A percentile compares a stretch with the other conserved stretches of the same genome.
These are phyloP conservation scores for Trichosanthes cucumerina DNA, from an alignment of 306 rosid genomes.

Conservation along the genomic window DNA sequence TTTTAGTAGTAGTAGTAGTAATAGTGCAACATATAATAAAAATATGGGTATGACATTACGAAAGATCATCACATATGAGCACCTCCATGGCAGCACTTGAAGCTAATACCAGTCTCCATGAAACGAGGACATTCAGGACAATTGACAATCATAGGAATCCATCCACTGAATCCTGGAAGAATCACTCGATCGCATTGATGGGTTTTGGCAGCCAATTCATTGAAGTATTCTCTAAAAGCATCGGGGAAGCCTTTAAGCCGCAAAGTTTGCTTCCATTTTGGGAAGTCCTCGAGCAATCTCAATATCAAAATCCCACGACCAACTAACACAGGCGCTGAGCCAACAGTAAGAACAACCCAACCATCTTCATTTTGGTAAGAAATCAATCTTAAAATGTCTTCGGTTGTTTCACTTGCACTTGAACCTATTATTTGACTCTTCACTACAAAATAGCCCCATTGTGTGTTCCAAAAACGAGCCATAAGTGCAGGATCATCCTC, in stretches of 20 bases:
- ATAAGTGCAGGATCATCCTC: constrained; percentile 21
- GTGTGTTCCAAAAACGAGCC: constrained; percentile 33
- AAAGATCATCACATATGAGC: background rate
- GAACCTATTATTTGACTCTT: background rate
- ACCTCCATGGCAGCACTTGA: constrained; percentile 52
- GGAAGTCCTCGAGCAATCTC: constrained; percentile 31
- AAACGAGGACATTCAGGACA: constrained; percentile 44
- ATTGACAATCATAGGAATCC: constrained; percentile 28
- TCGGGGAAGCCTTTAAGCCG: constrained; percentile 21
- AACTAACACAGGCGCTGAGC: constrained; percentile 19
- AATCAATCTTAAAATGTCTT: constrained; percentile 39
- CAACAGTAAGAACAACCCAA: constrained; percentile 39
- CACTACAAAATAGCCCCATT: constrained; percentile 4
- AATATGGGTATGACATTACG: background rate
- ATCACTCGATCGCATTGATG: background rate
- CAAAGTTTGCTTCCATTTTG: constrained; percentile 29
- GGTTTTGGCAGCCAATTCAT: constrained; percentile 16
- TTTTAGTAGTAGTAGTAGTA: background rate
- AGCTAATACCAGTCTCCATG: constrained; percentile 50
- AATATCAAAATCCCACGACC: constrained; percentile 30
- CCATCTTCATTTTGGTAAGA: constrained; percentile 47
- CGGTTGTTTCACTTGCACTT: constrained; percentile 10
- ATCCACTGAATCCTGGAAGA: constrained; percentile 21
- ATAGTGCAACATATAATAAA: background rate
- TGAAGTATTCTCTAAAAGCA: background rate